Conservation (phyloP, 1,284 basidiomycete species). For the Agaricales sp. region DNA sequence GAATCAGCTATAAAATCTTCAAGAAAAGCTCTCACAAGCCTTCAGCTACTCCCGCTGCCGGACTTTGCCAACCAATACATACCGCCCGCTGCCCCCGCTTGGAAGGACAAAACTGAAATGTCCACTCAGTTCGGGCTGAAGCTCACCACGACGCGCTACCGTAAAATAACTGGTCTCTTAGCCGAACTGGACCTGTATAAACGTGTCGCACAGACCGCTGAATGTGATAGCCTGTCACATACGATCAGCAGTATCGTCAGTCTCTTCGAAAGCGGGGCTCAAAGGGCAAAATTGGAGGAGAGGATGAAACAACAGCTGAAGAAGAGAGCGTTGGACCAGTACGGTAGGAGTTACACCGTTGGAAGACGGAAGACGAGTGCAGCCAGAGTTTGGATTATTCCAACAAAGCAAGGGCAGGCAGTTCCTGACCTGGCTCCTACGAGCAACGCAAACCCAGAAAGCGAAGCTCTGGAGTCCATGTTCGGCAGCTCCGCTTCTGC, state of each 20-base stretch:
- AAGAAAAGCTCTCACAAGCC: slow-evolving; percentile 48
- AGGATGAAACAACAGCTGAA: slow-evolving; percentile 17
- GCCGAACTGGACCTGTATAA: slow-evolving; percentile 67
- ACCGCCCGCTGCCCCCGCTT: slow-evolving; percentile 49
- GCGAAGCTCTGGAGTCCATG: slow-evolving; percentile 14
- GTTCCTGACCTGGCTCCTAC: slow-evolving; percentile 10
- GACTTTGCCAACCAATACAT: slow-evolving; percentile 53
- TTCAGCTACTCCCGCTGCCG: slow-evolving; percentile 74
- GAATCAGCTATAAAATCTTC: slow-evolving; percentile 55
- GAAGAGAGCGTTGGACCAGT: slow-evolving; percentile 57
- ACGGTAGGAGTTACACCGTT: slow-evolving; percentile 73
- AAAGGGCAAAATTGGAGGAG: not conserved
- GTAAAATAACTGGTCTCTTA: slow-evolving; percentile 54
- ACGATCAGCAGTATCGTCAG: slow-evolving; percentile 45
- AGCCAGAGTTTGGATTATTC: slow-evolving; percentile 91
- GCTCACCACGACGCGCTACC: slow-evolving; percentile 68
- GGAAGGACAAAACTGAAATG: slow-evolving; percentile 61
- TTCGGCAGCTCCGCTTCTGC: slow-evolving; percentile 14
- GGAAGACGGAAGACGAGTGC: slow-evolving; percentile 82
- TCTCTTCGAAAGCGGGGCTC: slow-evolving; percentile 51
- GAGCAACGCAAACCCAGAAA: slow-evolving; percentile 9
- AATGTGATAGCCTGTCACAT: slow-evolving; percentile 45
- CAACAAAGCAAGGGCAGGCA: slow-evolving; percentile 32
- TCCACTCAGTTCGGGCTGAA: slow-evolving; percentile 43
- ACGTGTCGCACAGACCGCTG: slow-evolving; percentile 57